phyloP scores from a whole-genome alignment of 192 early-diverging fungal species.

The Coemansia aciculifera region DNA sequence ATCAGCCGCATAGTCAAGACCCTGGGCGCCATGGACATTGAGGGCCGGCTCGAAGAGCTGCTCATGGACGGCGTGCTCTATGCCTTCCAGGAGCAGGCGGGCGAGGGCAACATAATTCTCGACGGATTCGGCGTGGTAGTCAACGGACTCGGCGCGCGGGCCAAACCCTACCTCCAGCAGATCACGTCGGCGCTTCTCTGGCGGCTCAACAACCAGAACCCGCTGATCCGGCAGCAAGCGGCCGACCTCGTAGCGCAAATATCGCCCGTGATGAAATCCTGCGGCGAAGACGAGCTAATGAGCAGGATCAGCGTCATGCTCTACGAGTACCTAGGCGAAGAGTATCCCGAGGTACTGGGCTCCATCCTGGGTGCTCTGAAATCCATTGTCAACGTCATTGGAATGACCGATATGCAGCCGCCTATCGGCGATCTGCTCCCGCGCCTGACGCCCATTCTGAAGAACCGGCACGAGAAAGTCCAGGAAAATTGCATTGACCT shows the following conservation, averaged over 20 bases:
- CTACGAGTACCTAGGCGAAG: conserved; percentile 98
- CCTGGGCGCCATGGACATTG: conserved; percentile 89
- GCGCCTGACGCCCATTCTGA: conserved; percentile 95
- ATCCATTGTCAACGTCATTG: conserved; percentile 96
- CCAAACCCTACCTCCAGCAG: conserved; percentile 91
- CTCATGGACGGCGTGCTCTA: conserved; percentile 96
- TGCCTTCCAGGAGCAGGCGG: conserved; percentile 96
- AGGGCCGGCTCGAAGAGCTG: conserved; percentile 87
- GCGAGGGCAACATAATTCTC: conserved; percentile 85
- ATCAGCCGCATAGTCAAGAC: conserved; percentile 76
- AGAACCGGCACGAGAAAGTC: conserved; percentile 96
- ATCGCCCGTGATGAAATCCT: conserved; percentile 89
- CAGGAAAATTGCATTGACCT: conserved; percentile 92
- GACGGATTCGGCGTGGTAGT: conserved; percentile 97
- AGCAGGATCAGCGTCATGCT: conserved; percentile 88
- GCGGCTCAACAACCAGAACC: conserved; percentile 95
- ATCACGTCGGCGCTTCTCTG: conserved; percentile 93
- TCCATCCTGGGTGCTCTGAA: conserved; percentile 90
- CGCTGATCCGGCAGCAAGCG: conserved; percentile 95
- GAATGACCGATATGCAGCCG: conserved; percentile 97
- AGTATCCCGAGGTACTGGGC: conserved; percentile 98
- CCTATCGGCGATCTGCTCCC: conserved; percentile 97
- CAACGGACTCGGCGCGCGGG: conserved; percentile 83
- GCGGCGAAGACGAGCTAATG: conserved; percentile 96
- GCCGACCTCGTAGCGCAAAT: conserved; percentile 95